Evolutionary conservation across 495 filamentous ascomycete species (phyloP).

Genomic region (Neurospora sp.): DNA sequence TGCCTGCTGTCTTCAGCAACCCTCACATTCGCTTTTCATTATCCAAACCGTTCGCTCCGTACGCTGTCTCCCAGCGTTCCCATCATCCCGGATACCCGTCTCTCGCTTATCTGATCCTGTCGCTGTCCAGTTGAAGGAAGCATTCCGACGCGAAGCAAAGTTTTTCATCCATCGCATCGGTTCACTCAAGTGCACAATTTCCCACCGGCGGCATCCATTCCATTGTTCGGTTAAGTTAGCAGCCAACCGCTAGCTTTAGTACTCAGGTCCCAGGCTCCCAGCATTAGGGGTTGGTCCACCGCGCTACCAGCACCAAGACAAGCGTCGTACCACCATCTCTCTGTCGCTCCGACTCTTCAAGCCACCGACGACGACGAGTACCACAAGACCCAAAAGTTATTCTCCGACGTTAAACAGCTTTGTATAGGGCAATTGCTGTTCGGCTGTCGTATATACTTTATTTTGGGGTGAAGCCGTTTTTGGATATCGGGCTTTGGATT

Average conservation of each 20-base stretch:
- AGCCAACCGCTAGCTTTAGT: background rate
- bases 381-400: constrained; percentile 5
- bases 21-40: constrained; percentile 4
- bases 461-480: background rate
- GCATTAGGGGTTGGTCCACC: constrained; percentile 15
- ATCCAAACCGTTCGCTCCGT: background rate
- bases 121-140: background rate
- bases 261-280: background rate
- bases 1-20: background rate
- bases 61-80: background rate
- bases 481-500: background rate
- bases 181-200: constrained; percentile 1
- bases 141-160: constrained; percentile 1
- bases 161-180: constrained; percentile 1
- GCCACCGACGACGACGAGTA: constrained; percentile 7
- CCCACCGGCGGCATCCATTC: constrained; percentile 14
- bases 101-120: background rate
- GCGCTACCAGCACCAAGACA: constrained; percentile 4
- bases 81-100: background rate
- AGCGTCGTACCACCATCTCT: constrained; percentile 15
- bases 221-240: constrained; percentile 1
- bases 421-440: background rate
- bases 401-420: constrained; percentile 18
- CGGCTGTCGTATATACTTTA: background rate
- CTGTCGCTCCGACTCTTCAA: constrained; percentile 3